Evolutionary conservation across 2,329 filamentous ascomycete genomes (phyloP).

Genomic region (Pseudogymnoascus sp.): DNA sequence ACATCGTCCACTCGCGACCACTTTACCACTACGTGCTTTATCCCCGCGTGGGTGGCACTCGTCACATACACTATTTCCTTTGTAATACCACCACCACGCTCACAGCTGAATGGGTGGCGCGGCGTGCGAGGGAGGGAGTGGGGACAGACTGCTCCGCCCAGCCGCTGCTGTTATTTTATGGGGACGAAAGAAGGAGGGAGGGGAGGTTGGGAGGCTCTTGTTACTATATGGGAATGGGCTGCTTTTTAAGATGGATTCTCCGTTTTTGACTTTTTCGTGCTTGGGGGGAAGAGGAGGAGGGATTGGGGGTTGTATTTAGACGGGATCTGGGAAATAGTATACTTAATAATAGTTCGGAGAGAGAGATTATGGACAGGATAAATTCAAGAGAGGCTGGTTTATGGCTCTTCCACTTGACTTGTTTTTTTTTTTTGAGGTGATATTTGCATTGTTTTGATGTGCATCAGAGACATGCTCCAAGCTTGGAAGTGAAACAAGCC

Average conservation of each 20-base stretch:
- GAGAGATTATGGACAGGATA: not conserved
- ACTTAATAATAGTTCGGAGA: not conserved
- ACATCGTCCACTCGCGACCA: too few relatives aligned
- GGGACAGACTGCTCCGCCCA: not conserved
- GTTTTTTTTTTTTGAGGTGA: not conserved
- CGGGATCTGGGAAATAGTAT: not conserved
- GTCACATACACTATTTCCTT: not conserved
- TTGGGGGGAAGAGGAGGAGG: not conserved
- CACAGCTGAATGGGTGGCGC: not conserved
- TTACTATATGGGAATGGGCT: not conserved
- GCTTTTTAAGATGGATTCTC: not conserved
- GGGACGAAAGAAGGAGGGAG: not conserved
- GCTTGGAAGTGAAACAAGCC: not conserved
- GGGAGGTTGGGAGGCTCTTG: not conserved
- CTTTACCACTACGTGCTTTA: not conserved
- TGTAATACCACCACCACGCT: not conserved
- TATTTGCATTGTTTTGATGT: not conserved
- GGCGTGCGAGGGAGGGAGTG: not conserved
- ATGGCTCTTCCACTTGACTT: not conserved
- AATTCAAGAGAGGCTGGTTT: not conserved
- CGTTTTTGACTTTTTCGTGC: not conserved
- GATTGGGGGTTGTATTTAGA: not conserved
- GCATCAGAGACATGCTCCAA: not conserved
- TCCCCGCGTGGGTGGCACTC: not conserved
- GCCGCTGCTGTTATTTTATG: not conserved